Percentiles rank a stretch among this genome's conserved stretches.
phyloP scores from a whole-genome alignment of 306 rosid genomes.

The Leucaena leucocephala region DNA sequence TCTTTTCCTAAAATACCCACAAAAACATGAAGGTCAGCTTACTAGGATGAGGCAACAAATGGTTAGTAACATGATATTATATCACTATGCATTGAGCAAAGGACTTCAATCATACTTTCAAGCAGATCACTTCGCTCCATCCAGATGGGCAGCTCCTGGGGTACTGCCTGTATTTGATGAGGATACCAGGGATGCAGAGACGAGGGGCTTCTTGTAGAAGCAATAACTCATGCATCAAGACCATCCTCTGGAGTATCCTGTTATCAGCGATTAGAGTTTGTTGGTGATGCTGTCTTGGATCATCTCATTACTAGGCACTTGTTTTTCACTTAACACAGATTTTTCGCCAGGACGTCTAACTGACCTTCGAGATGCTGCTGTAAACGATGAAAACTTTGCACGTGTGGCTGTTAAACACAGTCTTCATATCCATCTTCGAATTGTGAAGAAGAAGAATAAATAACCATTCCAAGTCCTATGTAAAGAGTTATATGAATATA shows the following conservation, averaged over 20 bases:
- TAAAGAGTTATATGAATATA: too few relatives aligned
- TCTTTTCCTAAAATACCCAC: constrained; percentile 93
- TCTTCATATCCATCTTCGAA: constrained; percentile 89
- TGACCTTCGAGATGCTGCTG: constrained; percentile 99
- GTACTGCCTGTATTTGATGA: constrained; percentile 94
- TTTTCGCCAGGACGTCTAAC: constrained; percentile 97
- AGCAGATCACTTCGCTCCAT: constrained; percentile 97
- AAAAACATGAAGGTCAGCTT: constrained; percentile 99
- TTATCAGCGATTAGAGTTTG: constrained; percentile 97
- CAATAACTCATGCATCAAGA: constrained; percentile 97
- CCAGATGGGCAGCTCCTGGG: constrained; percentile 99
- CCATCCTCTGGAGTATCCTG: constrained; percentile 98
- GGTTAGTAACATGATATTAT: constrained; percentile 97
- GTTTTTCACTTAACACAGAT: constrained; percentile 90
- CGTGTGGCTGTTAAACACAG: constrained; percentile 91
- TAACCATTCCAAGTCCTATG: too few relatives aligned
- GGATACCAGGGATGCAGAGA: constrained; percentile 87
- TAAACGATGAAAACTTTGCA: constrained; percentile 97
- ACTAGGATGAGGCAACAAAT: constrained; percentile 99
- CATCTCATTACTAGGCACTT: constrained; percentile 94
- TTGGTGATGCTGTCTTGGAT: constrained; percentile 96
- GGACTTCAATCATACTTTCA: constrained; percentile 95
- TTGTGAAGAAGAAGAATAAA: too few relatives aligned
- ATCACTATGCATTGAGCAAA: constrained; percentile 80
- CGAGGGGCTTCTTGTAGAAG: constrained; percentile 82